These are phyloP conservation scores for Beauveria medogensis DNA, from an alignment of 2,329 filamentous ascomycete species.

Conservation along the genomic window DNA sequence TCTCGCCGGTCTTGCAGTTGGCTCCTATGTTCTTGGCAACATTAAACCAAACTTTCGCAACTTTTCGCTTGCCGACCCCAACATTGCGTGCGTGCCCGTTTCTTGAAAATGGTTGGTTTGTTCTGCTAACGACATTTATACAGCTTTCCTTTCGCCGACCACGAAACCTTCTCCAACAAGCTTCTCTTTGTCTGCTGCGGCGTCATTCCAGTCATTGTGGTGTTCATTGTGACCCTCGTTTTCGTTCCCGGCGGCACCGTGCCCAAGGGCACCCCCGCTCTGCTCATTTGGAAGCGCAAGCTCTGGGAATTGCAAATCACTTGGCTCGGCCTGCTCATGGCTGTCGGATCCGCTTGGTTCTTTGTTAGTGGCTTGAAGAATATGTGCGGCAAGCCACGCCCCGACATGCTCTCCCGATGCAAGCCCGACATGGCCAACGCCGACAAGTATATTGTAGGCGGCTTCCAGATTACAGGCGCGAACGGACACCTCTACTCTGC, in stretches of 20 bases:
- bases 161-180: slow-evolving; percentile 64
- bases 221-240: slow-evolving; percentile 59
- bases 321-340: slow-evolving; percentile 72
- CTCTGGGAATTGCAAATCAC: slow-evolving; percentile 86
- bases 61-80: slow-evolving; percentile 63
- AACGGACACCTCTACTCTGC: slow-evolving; percentile 65
- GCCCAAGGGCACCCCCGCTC: slow-evolving; percentile 51
- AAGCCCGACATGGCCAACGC: slow-evolving; percentile 62
- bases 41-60: slow-evolving; percentile 58
- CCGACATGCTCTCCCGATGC: slow-evolving; percentile 76
- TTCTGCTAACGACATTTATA: background rate
- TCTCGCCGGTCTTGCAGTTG: slow-evolving; percentile 49
- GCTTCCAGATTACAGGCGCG: slow-evolving; percentile 42
- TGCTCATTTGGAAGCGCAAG: slow-evolving; percentile 69
- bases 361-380: slow-evolving; percentile 84
- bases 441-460: slow-evolving; percentile 54
- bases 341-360: slow-evolving; percentile 65
- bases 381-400: slow-evolving; percentile 60
- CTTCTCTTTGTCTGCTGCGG: slow-evolving; percentile 58
- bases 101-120: background rate
- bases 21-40: slow-evolving; percentile 51
- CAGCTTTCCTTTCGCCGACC: slow-evolving; percentile 59
- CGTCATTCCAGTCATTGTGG: slow-evolving; percentile 56
- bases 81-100: slow-evolving; percentile 54
- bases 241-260: slow-evolving; percentile 67